A percentile compares a stretch with the other conserved stretches of the same genome.
These are phyloP conservation scores for Gentiana dahurica DNA, from an alignment of 257 asterid genomes.

Conservation along the genomic window DNA sequence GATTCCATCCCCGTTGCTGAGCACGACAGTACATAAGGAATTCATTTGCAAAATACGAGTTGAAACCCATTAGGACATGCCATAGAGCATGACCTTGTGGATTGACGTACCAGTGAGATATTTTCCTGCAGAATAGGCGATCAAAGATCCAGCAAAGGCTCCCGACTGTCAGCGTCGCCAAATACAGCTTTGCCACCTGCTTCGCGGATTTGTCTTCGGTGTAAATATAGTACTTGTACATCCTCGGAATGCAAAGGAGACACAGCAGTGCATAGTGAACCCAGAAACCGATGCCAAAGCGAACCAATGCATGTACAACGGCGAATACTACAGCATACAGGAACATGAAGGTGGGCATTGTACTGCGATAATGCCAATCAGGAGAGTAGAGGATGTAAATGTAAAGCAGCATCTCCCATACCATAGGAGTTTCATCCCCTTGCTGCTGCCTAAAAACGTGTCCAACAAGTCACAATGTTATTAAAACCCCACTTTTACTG, in stretches of 20 bases:
- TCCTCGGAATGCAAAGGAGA: slow-evolving; percentile 88
- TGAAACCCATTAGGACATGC: slow-evolving; percentile 86
- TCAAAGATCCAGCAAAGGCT: slow-evolving; percentile 70
- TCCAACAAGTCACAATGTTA: neutral
- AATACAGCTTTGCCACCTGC: slow-evolving; percentile 60
- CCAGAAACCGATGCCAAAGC: slow-evolving; percentile 61
- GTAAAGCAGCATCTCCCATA: slow-evolving; percentile 98
- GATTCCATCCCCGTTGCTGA: slow-evolving; percentile 82
- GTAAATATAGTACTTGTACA: slow-evolving; percentile 79
- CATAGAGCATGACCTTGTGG: slow-evolving; percentile 96
- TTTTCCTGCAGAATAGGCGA: slow-evolving; percentile 47
- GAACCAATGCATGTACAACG: slow-evolving; percentile 58
- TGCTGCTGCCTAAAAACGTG: slow-evolving; percentile 66
- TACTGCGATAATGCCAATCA: slow-evolving; percentile 95
- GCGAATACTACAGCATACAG: slow-evolving; percentile 79
- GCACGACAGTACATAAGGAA: slow-evolving; percentile 96
- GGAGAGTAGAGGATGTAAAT: slow-evolving; percentile 95
- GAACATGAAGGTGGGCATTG: slow-evolving; percentile 92
- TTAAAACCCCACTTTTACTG: too few species aligned
- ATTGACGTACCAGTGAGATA: slow-evolving; percentile 43
- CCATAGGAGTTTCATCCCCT: slow-evolving; percentile 99
- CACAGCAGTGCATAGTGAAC: slow-evolving; percentile 79
- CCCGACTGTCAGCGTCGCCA: slow-evolving; percentile 42
- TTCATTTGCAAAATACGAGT: slow-evolving; percentile 78
- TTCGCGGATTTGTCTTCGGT: slow-evolving; percentile 70